Conservation (phyloP, 768 basidiomycete species). For the Phlebiopsis flavidoalba region DNA sequence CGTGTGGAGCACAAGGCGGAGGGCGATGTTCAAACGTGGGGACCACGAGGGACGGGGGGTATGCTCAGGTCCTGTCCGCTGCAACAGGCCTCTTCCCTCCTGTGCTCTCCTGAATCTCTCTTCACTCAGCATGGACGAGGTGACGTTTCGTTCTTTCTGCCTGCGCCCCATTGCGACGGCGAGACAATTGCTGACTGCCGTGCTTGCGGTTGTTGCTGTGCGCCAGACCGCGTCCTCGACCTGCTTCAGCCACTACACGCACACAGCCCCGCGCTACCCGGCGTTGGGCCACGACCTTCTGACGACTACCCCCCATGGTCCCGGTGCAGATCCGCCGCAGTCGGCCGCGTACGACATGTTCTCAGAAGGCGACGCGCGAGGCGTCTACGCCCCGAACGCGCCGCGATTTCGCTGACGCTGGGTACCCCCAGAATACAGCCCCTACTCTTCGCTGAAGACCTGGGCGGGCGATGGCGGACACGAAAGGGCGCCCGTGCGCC, state of each 20-base stretch:
- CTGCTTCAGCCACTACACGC: neutral
- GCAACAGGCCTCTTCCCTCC: constrained; percentile 1
- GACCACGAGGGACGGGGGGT: constrained; percentile 3
- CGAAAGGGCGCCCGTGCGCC: neutral
- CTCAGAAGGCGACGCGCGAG: constrained; percentile 2
- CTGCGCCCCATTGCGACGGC: neutral
- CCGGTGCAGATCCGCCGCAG: constrained; percentile 10
- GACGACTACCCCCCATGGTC: constrained; percentile 10
- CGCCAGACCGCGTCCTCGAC: neutral
- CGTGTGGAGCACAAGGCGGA: constrained; percentile 6
- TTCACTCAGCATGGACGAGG: constrained; percentile 2
- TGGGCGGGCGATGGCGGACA: constrained; percentile 21
- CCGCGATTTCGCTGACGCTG: neutral
- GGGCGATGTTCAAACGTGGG: constrained; percentile 1
- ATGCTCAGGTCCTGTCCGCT: neutral
- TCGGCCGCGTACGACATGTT: constrained; percentile 3
- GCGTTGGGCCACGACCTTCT: constrained; percentile 7
- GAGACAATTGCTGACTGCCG: neutral
- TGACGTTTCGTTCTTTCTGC: neutral
- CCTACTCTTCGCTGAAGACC: constrained; percentile 24
- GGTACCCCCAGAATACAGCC: constrained; percentile 9
- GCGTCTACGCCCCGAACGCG: neutral
- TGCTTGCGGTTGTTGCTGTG: neutral
- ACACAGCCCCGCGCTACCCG: constrained; percentile 9
- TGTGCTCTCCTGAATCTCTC: neutral